Evolutionary conservation across 1,284 basidiomycete species (phyloP), one percentile per base, ranked within the genome.

Genomic region (Ceratobasidium sp.): DNA sequence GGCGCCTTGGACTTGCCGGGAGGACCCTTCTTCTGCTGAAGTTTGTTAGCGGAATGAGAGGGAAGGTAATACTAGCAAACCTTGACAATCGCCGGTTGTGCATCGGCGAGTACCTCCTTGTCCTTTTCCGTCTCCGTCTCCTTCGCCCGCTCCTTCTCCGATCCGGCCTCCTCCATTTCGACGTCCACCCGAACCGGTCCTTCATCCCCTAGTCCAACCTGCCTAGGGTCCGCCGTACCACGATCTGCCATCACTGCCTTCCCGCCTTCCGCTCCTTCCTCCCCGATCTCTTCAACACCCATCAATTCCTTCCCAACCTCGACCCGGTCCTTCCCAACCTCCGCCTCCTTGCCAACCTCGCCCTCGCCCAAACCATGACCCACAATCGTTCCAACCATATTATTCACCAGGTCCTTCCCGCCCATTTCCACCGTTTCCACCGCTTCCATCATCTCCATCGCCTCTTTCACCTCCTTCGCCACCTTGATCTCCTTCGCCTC

Each of bases 151-250:
- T 52, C 74, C 12, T 35, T 59, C n/a, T 50, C 62, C 60, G 50
- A 10, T 50, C 8, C n/a, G 18, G 30, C 46, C 20, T 18, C 62
- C 8, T 66, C 73, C 73, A 75, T 75, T 62, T 75, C 73, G 30
- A 75, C 62, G 27, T 75, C 73, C 6, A 30, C 27, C 57, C 38
- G 44, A 1, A 8, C 62, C 8, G 23, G 52, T 54, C 18, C 44
- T 8, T 8, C 12, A 41, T 46, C 62, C 10, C 2, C 62, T 14
- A 12, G 52, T 16, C 33, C 66, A 33, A 33, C 52, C 18, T 69
- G 20, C 27, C 38, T 7, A 35, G 20, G 3, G 10, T 27, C 52
- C 27, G 55, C 52, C 64, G 7, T 33, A n/a, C 35, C 67, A 27
- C 52, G 30, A 20, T 54, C 46, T n/a, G 16, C 44, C 44, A 65